phyloP scores from a whole-genome alignment of 495 filamentous ascomycete genomes.

The Chaetomium fimeti region DNA sequence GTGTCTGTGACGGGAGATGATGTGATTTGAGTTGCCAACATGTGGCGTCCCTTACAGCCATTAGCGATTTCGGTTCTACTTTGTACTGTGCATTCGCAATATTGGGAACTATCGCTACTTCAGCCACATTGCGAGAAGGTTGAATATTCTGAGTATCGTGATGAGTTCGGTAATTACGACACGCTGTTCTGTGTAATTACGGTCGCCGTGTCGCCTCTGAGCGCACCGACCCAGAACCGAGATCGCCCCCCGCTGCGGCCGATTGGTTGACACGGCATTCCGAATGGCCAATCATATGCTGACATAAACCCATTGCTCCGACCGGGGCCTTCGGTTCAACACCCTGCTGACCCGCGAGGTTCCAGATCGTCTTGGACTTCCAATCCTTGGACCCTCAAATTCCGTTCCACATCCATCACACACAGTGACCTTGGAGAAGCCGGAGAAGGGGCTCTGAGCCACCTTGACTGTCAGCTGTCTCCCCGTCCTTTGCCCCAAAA shows the following conservation, averaged over 20 bases:
- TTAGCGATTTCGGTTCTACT: no score
- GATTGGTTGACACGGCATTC: neutral
- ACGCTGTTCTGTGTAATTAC: no score
- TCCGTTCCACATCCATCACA: conserved; percentile 1
- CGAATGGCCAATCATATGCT: neutral
- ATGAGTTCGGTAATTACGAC: no score
- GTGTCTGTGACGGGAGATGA: neutral
- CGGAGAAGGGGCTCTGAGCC: conserved; percentile 2
- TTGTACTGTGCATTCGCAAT: no score
- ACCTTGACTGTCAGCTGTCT: conserved; percentile 1
- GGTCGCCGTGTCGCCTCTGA: neutral
- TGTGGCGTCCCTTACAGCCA: neutral
- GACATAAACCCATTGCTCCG: neutral
- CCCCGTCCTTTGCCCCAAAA: neutral
- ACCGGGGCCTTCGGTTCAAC: neutral
- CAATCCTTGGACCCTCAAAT: neutral
- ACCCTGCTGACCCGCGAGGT: conserved; percentile 4
- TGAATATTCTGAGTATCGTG: no score
- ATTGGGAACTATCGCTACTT: no score
- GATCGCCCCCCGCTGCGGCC: no score
- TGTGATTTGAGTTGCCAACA: neutral
- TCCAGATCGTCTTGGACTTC: neutral
- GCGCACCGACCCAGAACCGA: neutral
- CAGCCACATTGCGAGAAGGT: no score
- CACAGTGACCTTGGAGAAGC: neutral